Evolutionary conservation across 2,329 filamentous ascomycete species (phyloP), one percentile per base, ranked within the genome.

Genomic region (Arthrobotrys musiformis): DNA sequence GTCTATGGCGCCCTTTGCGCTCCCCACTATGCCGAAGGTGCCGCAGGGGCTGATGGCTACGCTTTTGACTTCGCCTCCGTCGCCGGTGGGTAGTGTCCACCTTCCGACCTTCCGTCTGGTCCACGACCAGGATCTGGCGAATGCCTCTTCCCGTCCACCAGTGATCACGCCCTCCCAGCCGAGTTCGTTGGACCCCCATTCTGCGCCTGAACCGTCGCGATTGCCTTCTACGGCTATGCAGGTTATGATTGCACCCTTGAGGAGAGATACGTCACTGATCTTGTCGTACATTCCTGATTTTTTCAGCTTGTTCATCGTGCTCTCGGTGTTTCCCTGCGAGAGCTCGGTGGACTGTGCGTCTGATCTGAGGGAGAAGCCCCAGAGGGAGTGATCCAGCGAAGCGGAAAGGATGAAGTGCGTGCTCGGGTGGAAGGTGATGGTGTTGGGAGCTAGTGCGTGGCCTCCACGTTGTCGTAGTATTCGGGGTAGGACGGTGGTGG

Each of bases 151-250:
- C 81, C 91, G 91, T 82, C 99, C 96, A 8, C 93, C 94, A 2
- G 95, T 99, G 1, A 99, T 89, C 5, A 99, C 90, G 82, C 94
- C 97, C 83, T 99, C 96, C 95, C 95, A 99, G 0, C 95, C 95
- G 1, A 94, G 75, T 30, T 78, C 79, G n/a, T 78, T 77, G 4
- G 76, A 77, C 4, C 79, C 80, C 97, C 85, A 90, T 90, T 56
- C 90, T 88, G 81, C 90, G 92, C 70, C 90, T 86, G 80, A 95
- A 42, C 95, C 94, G 83, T 99, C 96, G 56, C 95, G 90, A 81
- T 98, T 98, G 28, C 98, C 86, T 0, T 93, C 97, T 80, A 92
- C 94, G 1, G 94, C 94, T 79, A 99, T 92, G 81, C 91, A 93
- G 0, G 92, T 97, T 77, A 99, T 94, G 78, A 96, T 92, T 0